Evolutionary conservation across 2,329 filamentous ascomycete genomes (phyloP).

Genomic region (Pyricularia sp.): DNA sequence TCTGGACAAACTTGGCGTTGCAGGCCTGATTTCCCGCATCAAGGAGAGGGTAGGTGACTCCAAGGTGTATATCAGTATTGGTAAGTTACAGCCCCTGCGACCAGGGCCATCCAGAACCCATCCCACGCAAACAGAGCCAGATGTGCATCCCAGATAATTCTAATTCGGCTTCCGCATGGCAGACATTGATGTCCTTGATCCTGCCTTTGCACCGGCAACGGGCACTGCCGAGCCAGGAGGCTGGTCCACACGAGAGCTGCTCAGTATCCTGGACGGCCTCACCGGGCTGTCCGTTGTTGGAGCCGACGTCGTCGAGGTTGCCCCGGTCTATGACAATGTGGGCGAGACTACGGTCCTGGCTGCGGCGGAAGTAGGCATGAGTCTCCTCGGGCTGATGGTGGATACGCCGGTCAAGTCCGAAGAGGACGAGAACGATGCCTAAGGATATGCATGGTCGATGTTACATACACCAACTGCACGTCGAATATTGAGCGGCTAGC

Average conservation of each 20-base stretch:
- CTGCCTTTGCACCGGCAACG: slow-evolving; percentile 55
- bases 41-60: slow-evolving; percentile 37
- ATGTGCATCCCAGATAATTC: neutral
- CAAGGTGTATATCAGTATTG: slow-evolving; percentile 54
- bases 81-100: neutral
- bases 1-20: slow-evolving; percentile 55
- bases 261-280: slow-evolving; percentile 59
- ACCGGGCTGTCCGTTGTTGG: slow-evolving; percentile 61
- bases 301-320: slow-evolving; percentile 69
- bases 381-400: slow-evolving; percentile 3
- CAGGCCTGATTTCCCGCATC: slow-evolving; percentile 52
- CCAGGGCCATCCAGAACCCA: neutral
- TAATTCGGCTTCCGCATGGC: neutral
- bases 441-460: neutral
- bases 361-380: slow-evolving; percentile 3
- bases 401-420: slow-evolving; percentile 1
- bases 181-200: slow-evolving; percentile 73
- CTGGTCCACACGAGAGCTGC: slow-evolving; percentile 67
- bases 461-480: neutral
- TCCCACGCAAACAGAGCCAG: neutral
- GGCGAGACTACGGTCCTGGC: slow-evolving; percentile 48
- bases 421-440: neutral
- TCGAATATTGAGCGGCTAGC: no score
- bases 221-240: slow-evolving; percentile 70
- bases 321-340: slow-evolving; percentile 60